Conservation (phyloP, 768 basidiomycete species). For the Tephrocybe sp. region DNA sequence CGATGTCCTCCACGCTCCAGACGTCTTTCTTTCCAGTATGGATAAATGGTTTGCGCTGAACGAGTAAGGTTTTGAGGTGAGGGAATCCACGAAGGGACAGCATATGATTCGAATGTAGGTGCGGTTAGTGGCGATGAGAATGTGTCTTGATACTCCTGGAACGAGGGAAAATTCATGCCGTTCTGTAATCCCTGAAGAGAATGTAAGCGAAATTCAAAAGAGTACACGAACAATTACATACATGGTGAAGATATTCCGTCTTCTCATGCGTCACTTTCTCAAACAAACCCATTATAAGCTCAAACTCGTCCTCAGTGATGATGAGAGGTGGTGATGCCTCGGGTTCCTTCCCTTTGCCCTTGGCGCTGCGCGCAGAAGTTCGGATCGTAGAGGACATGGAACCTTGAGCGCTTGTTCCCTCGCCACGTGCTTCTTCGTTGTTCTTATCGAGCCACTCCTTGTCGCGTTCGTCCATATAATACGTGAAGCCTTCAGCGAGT, state of each 20-base stretch:
- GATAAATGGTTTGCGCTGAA: conserved; percentile 72
- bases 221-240: conserved; percentile 37
- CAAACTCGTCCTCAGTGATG: conserved; percentile 90
- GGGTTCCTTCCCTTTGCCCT: conserved; percentile 83
- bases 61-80: conserved; percentile 58
- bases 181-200: conserved; percentile 53
- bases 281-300: conserved; percentile 91
- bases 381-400: conserved; percentile 56
- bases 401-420: conserved; percentile 79
- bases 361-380: conserved; percentile 64
- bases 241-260: conserved; percentile 86
- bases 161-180: conserved; percentile 68
- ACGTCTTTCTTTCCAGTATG: conserved; percentile 88
- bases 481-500: conserved; percentile 74
- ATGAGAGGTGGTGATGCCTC: conserved; percentile 60
- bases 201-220: background rate
- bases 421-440: conserved; percentile 81
- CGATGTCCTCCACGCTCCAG: conserved; percentile 75
- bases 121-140: conserved; percentile 60
- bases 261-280: conserved; percentile 90
- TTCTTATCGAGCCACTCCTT: conserved; percentile 92
- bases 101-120: conserved; percentile 66
- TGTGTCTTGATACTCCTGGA: conserved; percentile 68
- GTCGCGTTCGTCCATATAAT: conserved; percentile 96
- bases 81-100: conserved; percentile 69